A percentile compares a stretch with the other conserved stretches of the same genome.
phyloP scores from a whole-genome alignment of 306 rosid genomes.

The Cucurbita maxima region DNA sequence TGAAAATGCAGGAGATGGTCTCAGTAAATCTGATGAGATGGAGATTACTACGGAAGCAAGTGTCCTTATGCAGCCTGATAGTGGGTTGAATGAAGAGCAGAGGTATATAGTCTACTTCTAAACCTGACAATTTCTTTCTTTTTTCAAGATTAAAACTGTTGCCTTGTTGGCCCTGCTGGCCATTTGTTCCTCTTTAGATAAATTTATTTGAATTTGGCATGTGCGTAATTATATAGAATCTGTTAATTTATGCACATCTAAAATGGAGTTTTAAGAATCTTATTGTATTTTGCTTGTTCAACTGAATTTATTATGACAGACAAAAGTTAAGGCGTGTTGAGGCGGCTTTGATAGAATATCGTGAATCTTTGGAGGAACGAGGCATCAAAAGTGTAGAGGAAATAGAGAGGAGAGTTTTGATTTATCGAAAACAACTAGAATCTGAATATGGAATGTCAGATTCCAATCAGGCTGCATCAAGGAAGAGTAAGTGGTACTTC shows the following conservation, averaged over 20 bases:
- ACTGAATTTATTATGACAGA: constrained; percentile 27
- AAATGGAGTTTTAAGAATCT: background rate
- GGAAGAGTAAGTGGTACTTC: constrained; percentile 46
- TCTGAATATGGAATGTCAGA: constrained; percentile 63
- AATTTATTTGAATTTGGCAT: too few species aligned
- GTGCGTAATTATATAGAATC: background rate
- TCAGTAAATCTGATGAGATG: constrained; percentile 46
- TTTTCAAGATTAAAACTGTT: background rate
- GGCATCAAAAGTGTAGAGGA: constrained; percentile 73
- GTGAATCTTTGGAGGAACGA: constrained; percentile 83
- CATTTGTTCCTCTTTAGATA: too few species aligned
- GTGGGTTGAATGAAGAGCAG: constrained; percentile 88
- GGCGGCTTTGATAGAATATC: constrained; percentile 87
- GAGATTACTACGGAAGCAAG: constrained; percentile 58
- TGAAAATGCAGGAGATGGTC: constrained; percentile 72
- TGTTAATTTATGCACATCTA: background rate
- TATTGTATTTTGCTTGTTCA: background rate
- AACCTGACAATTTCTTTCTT: background rate
- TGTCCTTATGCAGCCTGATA: constrained; percentile 39
- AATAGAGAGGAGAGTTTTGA: constrained; percentile 55
- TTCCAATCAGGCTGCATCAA: constrained; percentile 55
- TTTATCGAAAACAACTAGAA: constrained; percentile 52
- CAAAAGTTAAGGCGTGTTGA: constrained; percentile 89
- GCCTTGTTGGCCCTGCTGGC: background rate
- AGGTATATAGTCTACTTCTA: constrained; percentile 22